Base-by-base conservation (phyloP, 129 eudicot genomes). In the Artemisia argyi region DNA sequence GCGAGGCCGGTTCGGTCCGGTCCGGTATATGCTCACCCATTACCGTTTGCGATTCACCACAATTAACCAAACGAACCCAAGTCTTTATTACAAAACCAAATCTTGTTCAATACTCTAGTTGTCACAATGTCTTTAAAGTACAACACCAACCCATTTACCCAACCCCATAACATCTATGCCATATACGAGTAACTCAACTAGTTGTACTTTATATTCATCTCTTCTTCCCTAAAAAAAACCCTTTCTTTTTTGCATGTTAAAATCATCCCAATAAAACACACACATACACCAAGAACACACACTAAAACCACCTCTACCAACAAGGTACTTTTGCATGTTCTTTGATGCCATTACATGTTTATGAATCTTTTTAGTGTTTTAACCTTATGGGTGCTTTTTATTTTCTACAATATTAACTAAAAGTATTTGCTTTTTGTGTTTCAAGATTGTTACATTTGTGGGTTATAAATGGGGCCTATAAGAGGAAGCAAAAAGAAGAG, bases 391-490 rank as follows among this genome's bases (percentile, higher is more conserved):
- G 80, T 78, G 64, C 78, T 61, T 69, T 22, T 44, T 42, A 57
- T 75, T 35, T 73, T 65, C 69, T 14, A 70, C 56, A 68, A 76
- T 66, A 71, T 56, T 48, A 61, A 61, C 72, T 28, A 72, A 55
- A 65, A 59, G 3, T 74, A 30, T 55, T 72, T 72, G 77, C 32
- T 79, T 79, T 65, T 71, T 32, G 72, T 47, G 52, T 68, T 79
- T 82, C 73, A 66, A 80, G 76, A 65, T 71, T 69, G 54, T 65
- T 51, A 65, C 77, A 78, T 55, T 74, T 39, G 80, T 72, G 83
- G 85, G 85, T 68, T 76, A 74, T 61, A 77, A 68, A 90, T 90
- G 93, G 93, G 85, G 69, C 96, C 96, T 64, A 62, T 87, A 50
- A 74, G 85, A 81, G 93, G 96, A 44, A 76, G 73, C 66, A 84